These are phyloP conservation scores for Clavaria fumosa DNA, from an alignment of 768 basidiomycete species.

Conservation along the genomic window DNA sequence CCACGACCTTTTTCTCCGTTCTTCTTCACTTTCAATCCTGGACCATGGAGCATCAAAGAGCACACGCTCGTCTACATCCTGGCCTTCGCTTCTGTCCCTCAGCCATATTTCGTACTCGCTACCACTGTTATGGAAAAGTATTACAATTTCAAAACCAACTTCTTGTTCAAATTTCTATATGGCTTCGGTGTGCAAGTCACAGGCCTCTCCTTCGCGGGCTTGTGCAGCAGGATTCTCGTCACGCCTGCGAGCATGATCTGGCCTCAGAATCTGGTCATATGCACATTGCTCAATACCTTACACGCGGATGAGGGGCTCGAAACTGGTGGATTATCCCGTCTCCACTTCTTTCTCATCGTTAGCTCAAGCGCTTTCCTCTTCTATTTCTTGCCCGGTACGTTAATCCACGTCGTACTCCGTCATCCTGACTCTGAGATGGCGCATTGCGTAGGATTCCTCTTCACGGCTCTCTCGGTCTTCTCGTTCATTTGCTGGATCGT, in stretches of 20 bases:
- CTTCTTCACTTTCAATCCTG: constrained; percentile 42
- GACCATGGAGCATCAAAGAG: constrained; percentile 64
- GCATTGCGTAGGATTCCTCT: constrained; percentile 62
- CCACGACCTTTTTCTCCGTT: no score
- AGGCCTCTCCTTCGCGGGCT: constrained; percentile 66
- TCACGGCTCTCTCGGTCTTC: constrained; percentile 48
- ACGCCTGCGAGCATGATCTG: constrained; percentile 66
- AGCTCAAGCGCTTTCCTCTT: constrained; percentile 43
- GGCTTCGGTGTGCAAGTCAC: constrained; percentile 70
- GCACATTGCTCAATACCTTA: constrained; percentile 67
- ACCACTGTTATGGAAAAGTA: constrained; percentile 43
- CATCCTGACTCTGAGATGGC: no score
- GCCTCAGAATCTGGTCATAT: constrained; percentile 61
- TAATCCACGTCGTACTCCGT: no score
- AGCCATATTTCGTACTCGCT: constrained; percentile 7
- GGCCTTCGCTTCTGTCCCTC: constrained; percentile 13
- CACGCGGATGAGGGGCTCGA: constrained; percentile 61
- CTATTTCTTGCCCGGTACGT: constrained; percentile 27
- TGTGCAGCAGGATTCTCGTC: constrained; percentile 64
- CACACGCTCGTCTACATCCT: constrained; percentile 27
- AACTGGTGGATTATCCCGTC: constrained; percentile 48
- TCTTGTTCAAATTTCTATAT: constrained; percentile 67
- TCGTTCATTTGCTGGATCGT: constrained; percentile 50
- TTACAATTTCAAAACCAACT: constrained; percentile 23
- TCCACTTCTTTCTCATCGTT: constrained; percentile 59